Base-by-base conservation (phyloP, 192 early-diverging fungal species). In the Powellomyces hirtus region DNA sequence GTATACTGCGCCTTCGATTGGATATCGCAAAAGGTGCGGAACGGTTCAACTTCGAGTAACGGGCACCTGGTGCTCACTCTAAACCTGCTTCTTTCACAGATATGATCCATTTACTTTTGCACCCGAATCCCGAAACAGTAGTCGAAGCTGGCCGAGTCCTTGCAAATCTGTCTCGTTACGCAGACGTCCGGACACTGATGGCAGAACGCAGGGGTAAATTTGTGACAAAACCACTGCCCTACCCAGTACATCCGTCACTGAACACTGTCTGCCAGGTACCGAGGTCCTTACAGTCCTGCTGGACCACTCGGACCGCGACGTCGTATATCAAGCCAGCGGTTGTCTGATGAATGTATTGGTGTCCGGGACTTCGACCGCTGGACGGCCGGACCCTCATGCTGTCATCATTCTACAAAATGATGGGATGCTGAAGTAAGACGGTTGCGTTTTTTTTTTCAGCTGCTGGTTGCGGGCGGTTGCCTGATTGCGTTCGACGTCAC, bases 281-380 rank as follows among this genome's bases (percentile, higher is more conserved):
- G 76, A 81, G 61, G 42, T 78, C 18, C 64, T 80, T 10, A 66
- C 65, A 6, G 51, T 83, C 26, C 66, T 83, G 14, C 45, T 83
- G 26, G 78, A 77, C 37, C 78, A 83, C 57, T 24, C 66, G 18
- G 59, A 65, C 22, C 38, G 26, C 6, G 46, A 59, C 10, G 72
- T 83, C 24, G 13, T 76, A 3, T 46, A 56, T 30, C 77, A 80
- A 45, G 69, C 72, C 8, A 75, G 73, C 42, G 81, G 81, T 5
- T 81, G 74, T 13, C 46, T 83, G 14, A 57, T 74, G 33, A 83
- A 83, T 60, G 20, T 49, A 16, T 37, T 82, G 0, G 10, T 70
- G 30, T 29, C 52, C 24, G 3, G 29, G 46, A 24, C 45, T 38
- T 18, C 59, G 4, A 29, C 46, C 4, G 35, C 36, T 16, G 44